Evolutionary conservation across 305 asterid genomes (phyloP).

Genomic region (Rubia tinctorum): DNA sequence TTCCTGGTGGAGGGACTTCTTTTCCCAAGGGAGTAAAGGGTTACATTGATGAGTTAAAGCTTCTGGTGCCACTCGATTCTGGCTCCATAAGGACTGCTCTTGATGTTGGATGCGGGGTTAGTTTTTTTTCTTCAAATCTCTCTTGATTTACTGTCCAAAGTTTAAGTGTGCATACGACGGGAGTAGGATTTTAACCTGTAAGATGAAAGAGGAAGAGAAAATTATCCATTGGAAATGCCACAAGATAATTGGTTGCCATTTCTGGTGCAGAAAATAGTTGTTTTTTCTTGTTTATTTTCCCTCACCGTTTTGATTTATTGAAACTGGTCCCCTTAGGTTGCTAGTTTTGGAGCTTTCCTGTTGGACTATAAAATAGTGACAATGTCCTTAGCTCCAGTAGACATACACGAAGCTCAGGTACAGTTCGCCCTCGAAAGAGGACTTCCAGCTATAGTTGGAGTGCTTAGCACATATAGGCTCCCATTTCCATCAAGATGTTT

Average conservation of each 20-base stretch:
- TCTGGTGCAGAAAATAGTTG: background rate
- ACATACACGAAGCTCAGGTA: conserved; percentile 38
- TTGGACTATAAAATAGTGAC: conserved; percentile 23
- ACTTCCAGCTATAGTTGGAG: conserved; percentile 33
- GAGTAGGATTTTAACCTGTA: background rate
- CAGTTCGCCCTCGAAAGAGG: conserved; percentile 40
- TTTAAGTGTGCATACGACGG: background rate
- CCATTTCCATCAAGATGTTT: conserved; percentile 34
- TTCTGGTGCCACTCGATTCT: conserved; percentile 24
- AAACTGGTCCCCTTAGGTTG: conserved; percentile 23
- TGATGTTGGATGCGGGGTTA: conserved; percentile 41
- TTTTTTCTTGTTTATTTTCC: background rate
- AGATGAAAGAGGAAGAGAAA: background rate
- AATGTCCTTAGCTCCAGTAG: conserved; percentile 38
- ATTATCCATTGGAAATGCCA: background rate
- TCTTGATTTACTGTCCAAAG: background rate
- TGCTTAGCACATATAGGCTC: conserved; percentile 21
- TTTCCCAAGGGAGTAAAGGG: conserved; percentile 30
- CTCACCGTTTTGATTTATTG: background rate
- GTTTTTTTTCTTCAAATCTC: background rate
- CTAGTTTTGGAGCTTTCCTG: conserved; percentile 37
- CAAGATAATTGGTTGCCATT: background rate
- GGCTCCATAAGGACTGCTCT: conserved; percentile 36
- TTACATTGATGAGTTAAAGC: conserved; percentile 27
- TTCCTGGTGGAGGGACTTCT: conserved; percentile 39